Base-by-base conservation (phyloP, 192 early-diverging fungal genomes). In the Backusella luteola region DNA sequence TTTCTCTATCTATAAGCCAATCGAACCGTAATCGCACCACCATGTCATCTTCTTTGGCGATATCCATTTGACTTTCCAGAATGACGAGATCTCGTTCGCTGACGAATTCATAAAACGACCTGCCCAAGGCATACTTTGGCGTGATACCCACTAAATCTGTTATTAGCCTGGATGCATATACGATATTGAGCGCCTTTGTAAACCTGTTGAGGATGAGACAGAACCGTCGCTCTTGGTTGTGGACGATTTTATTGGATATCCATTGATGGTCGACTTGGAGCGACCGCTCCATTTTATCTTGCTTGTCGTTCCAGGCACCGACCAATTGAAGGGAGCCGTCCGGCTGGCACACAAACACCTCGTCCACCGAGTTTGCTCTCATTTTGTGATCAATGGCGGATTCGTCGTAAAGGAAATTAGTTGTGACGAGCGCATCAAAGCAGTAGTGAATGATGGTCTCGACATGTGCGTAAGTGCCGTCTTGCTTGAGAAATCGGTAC, bases 401-500 rank as follows among this genome's bases (percentile, higher is more conserved):
- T 29, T n/a, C 11, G 19, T 66, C 41, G 32, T 46, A 34, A 42
- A 75, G 21, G n/a, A 46, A 75, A 21, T 67, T 75, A 12, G 41
- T 38, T 6, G 59, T 41, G 23, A 80, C 63, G 21, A 84, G 35
- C 11, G 42, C 39, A n/a, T 84, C 82, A 23, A 66, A 75, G 42
- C 76, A 79, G 19, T 78, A 77, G 36, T 84, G 71, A 70, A 84
- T 69, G 9, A 75, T 34, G 0, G 76, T 75, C 29, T 80, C 76
- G 5, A 79, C 38, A 8, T 71, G 71, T 8, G 77, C 73, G 41
- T 74, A 80, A 2, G 21, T 2, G 14, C 82, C 87, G 34, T 80
- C 42, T 67, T 83, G 83, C 73, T 79, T 77, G 49, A 59, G 71
- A 34, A 83, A 78, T 12, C 87, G 85, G 14, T 81, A 69, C 1